Evolutionary conservation across 164 flowering plant genomes (phyloP).

Genomic region (Umbilicus rupestris): DNA sequence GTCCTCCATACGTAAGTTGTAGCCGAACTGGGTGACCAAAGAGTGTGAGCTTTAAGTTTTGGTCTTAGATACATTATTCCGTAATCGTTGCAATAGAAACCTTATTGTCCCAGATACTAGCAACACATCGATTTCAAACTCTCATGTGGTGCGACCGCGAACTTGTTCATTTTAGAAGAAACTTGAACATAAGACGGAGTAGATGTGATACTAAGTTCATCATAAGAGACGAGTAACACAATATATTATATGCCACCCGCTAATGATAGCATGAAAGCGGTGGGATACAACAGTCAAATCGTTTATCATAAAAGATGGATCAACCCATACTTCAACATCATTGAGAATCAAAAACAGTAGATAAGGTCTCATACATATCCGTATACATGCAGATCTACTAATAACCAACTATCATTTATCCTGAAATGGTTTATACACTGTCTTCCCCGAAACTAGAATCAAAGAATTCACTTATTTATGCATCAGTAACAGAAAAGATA

Average conservation of each 20-base stretch:
- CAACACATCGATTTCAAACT: too few species aligned
- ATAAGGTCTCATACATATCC: neutral
- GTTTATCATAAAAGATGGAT: neutral
- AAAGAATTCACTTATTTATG: neutral
- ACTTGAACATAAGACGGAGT: neutral
- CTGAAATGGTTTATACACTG: constrained; percentile 86
- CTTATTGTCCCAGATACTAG: too few species aligned
- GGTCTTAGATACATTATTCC: too few species aligned
- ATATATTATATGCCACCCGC: neutral
- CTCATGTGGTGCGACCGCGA: constrained; percentile 79
- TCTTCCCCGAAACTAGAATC: constrained; percentile 60
- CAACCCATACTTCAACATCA: neutral
- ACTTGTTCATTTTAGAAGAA: constrained; percentile 31
- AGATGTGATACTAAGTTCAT: neutral
- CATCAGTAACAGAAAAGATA: constrained; percentile 20
- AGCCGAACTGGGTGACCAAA: too few species aligned
- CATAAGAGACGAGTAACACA: neutral
- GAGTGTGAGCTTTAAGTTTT: too few species aligned
- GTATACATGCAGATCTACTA: constrained; percentile 88
- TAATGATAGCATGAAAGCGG: neutral
- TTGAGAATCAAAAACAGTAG: neutral
- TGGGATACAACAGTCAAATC: neutral
- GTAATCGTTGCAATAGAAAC: too few species aligned
- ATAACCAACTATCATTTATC: constrained; percentile 81
- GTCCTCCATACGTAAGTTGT: too few species aligned